Percentiles rank a stretch among this genome's conserved stretches.
Evolutionary conservation across 371 early-diverging fungal species (phyloP).

Genomic region (Mucor irregularis): DNA sequence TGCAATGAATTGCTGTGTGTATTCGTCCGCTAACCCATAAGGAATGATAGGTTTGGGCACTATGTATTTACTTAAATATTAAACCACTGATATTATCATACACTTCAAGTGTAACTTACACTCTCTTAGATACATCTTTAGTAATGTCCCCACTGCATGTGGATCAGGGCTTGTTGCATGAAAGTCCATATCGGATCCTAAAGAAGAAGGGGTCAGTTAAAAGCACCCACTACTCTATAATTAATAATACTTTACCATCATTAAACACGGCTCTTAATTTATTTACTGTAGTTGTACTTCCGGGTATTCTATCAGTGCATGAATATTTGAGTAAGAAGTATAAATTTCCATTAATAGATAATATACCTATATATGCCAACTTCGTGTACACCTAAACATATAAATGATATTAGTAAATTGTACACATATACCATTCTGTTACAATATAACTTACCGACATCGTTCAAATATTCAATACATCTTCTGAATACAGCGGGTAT

Average conservation of each 20-base stretch:
- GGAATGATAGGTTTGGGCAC: slow-evolving; percentile 52
- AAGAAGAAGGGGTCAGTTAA: too few relatives aligned
- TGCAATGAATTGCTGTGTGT: slow-evolving; percentile 19
- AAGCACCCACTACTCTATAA: too few relatives aligned
- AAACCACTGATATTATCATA: not conserved
- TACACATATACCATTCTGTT: not conserved
- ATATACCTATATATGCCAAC: slow-evolving; percentile 58
- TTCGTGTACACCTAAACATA: slow-evolving; percentile 52
- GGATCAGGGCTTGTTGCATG: slow-evolving; percentile 60
- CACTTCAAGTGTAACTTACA: slow-evolving; percentile 32
- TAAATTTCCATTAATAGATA: not conserved
- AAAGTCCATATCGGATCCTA: slow-evolving; percentile 59
- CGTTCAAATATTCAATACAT: slow-evolving; percentile 74
- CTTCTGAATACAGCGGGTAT: slow-evolving; percentile 75
- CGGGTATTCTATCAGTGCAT: slow-evolving; percentile 42
- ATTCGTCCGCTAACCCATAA: slow-evolving; percentile 24
- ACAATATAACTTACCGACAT: slow-evolving; percentile 11
- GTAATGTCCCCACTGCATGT: slow-evolving; percentile 78
- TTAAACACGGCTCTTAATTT: slow-evolving; percentile 54
- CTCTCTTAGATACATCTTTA: slow-evolving; percentile 84
- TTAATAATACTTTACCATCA: slow-evolving; percentile 47
- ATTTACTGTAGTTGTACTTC: slow-evolving; percentile 56
- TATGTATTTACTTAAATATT: slow-evolving; percentile 6
- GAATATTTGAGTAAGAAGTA: not conserved
- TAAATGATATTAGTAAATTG: not conserved